phyloP scores from a whole-genome alignment of 805 yeast genomes.

The Kuraishia ogatae region DNA sequence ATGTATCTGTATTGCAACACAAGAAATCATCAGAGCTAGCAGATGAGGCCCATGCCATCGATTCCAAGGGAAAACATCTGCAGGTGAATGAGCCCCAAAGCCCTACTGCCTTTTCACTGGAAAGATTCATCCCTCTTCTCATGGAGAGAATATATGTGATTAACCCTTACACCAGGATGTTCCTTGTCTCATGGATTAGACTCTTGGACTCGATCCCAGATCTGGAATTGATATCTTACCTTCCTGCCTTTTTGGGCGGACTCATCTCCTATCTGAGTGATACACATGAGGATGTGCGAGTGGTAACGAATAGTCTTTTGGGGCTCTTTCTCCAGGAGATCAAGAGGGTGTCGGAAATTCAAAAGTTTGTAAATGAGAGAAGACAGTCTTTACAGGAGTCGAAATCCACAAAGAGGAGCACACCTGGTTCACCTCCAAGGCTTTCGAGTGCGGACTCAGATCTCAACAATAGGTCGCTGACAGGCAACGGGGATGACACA shows the following conservation, averaged over 20 bases:
- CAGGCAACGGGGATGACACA: slow-evolving; percentile 8
- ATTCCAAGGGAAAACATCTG: slow-evolving; percentile 48
- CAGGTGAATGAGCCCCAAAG: slow-evolving; percentile 55
- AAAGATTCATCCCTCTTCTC: slow-evolving; percentile 83
- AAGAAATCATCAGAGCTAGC: slow-evolving; percentile 19
- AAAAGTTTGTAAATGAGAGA: slow-evolving; percentile 33
- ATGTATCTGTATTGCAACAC: slow-evolving; percentile 59
- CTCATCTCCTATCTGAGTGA: slow-evolving; percentile 72
- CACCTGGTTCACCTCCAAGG: neutral
- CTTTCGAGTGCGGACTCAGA: neutral
- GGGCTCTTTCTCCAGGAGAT: slow-evolving; percentile 75
- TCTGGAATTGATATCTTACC: slow-evolving; percentile 73
- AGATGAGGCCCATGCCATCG: slow-evolving; percentile 34
- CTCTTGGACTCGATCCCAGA: slow-evolving; percentile 92
- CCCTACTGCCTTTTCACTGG: slow-evolving; percentile 70
- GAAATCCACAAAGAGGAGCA: neutral
- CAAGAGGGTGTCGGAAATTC: slow-evolving; percentile 64
- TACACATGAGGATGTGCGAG: slow-evolving; percentile 78
- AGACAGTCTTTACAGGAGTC: slow-evolving; percentile 6
- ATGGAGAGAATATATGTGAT: slow-evolving; percentile 87
- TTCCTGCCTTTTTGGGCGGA: slow-evolving; percentile 87
- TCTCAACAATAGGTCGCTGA: neutral
- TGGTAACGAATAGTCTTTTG: slow-evolving; percentile 72
- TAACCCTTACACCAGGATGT: slow-evolving; percentile 88
- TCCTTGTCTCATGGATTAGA: slow-evolving; percentile 88